A percentile compares a stretch with the other conserved stretches of the same genome.
Evolutionary conservation across 1,139 yeast genomes (phyloP).

Genomic region (Yamadazyma sp.): DNA sequence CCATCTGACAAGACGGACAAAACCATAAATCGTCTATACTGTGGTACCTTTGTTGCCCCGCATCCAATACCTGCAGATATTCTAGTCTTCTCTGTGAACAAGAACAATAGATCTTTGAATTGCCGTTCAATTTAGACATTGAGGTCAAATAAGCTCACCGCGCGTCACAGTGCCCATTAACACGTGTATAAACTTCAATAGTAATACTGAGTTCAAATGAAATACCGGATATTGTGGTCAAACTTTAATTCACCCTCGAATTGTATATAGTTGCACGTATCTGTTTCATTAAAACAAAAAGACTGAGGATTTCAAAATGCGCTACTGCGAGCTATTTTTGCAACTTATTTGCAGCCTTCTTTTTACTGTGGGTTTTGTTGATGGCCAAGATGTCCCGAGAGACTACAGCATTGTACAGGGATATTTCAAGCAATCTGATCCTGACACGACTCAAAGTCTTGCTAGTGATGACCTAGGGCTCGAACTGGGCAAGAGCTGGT

Average conservation of each 20-base stretch:
- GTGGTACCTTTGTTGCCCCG: conserved; percentile 4
- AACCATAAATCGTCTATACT: conserved; percentile 26
- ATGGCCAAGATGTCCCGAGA: conserved; percentile 7
- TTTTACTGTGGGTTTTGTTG: background rate
- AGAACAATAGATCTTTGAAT: conserved; percentile 10
- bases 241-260: background rate
- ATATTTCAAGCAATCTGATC: conserved; percentile 11
- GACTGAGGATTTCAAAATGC: background rate
- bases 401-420: conserved; percentile 8
- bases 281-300: background rate
- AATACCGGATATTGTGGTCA: background rate
- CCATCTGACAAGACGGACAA: conserved; percentile 39
- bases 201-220: background rate
- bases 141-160: background rate
- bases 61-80: conserved; percentile 3
- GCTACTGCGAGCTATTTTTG: background rate
- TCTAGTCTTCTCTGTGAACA: conserved; percentile 7
- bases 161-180: background rate
- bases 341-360: background rate
- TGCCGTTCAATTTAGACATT: conserved; percentile 11
- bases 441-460: conserved; percentile 5
- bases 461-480: conserved; percentile 10
- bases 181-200: background rate
- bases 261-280: no score
- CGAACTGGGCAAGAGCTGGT: conserved; percentile 11